Conservation (phyloP, 352 stramenopile species). For the Phytophthora podocarpi region DNA sequence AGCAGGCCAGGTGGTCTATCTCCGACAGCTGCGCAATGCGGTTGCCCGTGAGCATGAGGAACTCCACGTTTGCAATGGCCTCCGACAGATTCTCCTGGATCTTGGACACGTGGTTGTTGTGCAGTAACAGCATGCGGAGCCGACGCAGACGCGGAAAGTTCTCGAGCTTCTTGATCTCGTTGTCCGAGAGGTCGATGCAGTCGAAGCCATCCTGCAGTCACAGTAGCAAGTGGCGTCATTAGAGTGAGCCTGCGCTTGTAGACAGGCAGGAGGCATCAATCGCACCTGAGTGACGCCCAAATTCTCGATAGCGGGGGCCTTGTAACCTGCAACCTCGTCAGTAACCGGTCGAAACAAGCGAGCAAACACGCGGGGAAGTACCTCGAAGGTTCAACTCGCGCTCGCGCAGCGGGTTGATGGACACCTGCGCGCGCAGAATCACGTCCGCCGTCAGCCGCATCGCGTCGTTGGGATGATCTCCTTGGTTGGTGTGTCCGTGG, state of each 20-base stretch:
- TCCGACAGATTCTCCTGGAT: slow-evolving; percentile 82
- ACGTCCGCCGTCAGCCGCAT: slow-evolving; percentile 91
- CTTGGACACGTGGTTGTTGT: slow-evolving; percentile 93
- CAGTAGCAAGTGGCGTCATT: too few relatives aligned
- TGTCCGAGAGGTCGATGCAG: slow-evolving; percentile 94
- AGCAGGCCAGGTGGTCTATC: slow-evolving; percentile 78
- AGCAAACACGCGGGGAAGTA: slow-evolving; percentile 29
- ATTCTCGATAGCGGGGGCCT: slow-evolving; percentile 93
- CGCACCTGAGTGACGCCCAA: slow-evolving; percentile 90
- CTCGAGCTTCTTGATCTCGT: slow-evolving; percentile 95
- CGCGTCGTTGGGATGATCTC: slow-evolving; percentile 27
- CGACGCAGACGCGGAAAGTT: slow-evolving; percentile 92
- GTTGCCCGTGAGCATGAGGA: slow-evolving; percentile 93
- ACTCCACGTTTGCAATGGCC: slow-evolving; percentile 84
- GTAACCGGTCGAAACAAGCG: slow-evolving; percentile 21
- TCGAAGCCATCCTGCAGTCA: slow-evolving; percentile 95
- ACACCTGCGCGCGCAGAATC: slow-evolving; percentile 88
- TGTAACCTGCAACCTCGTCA: slow-evolving; percentile 73
- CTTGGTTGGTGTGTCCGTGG: slow-evolving; percentile 11
- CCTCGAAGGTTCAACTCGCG: slow-evolving; percentile 92
- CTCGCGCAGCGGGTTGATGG: slow-evolving; percentile 92
- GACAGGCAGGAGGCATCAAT: not conserved
- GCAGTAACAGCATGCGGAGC: slow-evolving; percentile 91
- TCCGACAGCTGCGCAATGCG: slow-evolving; percentile 80
- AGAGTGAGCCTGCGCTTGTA: too few relatives aligned